A percentile compares a stretch with the other conserved stretches of the same genome.
Evolutionary conservation across 2,329 filamentous ascomycete species (phyloP).

Genomic region (Fusarium veterinarium): DNA sequence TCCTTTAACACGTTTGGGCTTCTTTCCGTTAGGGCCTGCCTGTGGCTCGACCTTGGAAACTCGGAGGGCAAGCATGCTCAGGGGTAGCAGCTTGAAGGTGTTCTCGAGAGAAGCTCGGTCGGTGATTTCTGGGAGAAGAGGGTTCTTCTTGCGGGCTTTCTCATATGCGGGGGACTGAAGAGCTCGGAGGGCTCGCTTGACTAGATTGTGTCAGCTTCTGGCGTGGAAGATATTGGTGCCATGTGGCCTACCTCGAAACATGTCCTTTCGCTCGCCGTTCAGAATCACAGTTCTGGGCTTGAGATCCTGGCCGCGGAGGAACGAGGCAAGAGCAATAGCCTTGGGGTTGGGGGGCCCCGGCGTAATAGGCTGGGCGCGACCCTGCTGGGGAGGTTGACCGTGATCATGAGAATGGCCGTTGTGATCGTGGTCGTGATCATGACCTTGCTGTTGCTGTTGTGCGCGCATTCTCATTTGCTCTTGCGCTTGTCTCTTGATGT

Average conservation of each 20-base stretch:
- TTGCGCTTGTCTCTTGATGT: conserved; percentile 68
- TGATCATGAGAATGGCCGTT: conserved; percentile 35
- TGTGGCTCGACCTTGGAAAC: conserved; percentile 81
- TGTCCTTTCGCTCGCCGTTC: conserved; percentile 96
- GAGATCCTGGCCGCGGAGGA: conserved; percentile 83
- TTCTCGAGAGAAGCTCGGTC: conserved; percentile 92
- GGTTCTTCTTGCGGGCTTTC: conserved; percentile 90
- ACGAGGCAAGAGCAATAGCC: conserved; percentile 89
- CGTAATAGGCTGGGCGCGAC: conserved; percentile 73
- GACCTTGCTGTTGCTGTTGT: conserved; percentile 55
- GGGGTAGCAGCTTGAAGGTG: conserved; percentile 91
- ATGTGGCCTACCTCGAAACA: conserved; percentile 84
- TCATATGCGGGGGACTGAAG: conserved; percentile 89
- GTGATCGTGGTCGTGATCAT: conserved; percentile 16
- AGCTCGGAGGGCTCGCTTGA: conserved; percentile 94
- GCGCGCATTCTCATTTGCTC: conserved; percentile 62
- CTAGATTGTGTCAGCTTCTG: conserved; percentile 58
- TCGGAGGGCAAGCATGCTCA: conserved; percentile 92
- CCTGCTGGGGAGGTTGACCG: conserved; percentile 45
- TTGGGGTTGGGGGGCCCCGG: conserved; percentile 89
- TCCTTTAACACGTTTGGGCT: conserved; percentile 91
- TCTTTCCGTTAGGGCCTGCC: conserved; percentile 72
- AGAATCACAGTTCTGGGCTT: conserved; percentile 93
- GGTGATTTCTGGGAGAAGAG: conserved; percentile 86
- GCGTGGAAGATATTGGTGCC: not conserved